phyloP scores from a whole-genome alignment of 148 eudicot genomes.

The Hydrangea macrophylla region DNA sequence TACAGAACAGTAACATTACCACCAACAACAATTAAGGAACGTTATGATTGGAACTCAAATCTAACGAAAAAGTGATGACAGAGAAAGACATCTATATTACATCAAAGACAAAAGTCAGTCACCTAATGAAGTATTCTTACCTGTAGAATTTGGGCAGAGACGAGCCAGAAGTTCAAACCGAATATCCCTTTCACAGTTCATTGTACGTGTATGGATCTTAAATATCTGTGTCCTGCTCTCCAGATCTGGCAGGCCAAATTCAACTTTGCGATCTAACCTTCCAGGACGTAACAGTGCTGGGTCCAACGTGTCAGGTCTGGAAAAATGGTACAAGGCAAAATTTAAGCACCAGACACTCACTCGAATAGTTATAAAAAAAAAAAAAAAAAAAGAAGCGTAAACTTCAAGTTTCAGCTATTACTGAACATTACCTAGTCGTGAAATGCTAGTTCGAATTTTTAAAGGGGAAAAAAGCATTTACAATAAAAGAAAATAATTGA shows the following conservation, averaged over 20 bases:
- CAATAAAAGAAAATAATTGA: too few relatives aligned
- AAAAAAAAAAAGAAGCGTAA: not conserved
- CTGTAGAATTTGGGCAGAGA: constrained; percentile 94
- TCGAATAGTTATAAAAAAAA: too few relatives aligned
- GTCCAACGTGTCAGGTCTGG: constrained; percentile 86
- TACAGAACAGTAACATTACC: too few relatives aligned
- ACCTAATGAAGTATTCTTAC: constrained; percentile 24
- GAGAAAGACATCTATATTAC: too few relatives aligned
- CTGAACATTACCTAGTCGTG: too few relatives aligned
- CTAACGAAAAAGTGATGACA: too few relatives aligned
- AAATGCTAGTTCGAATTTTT: too few relatives aligned
- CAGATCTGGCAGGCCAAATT: constrained; percentile 90
- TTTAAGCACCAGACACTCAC: too few relatives aligned
- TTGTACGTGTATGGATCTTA: constrained; percentile 87
- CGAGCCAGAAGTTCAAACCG: constrained; percentile 95
- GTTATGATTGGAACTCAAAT: too few relatives aligned
- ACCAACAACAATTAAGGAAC: too few relatives aligned
- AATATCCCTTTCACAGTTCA: constrained; percentile 92
- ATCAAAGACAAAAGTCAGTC: too few relatives aligned
- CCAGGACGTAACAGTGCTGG: constrained; percentile 94
- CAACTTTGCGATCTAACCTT: constrained; percentile 82
- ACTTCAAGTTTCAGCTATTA: not conserved
- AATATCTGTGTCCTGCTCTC: constrained; percentile 89
- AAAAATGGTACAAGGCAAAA: not conserved
- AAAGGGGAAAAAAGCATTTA: too few relatives aligned